These are phyloP conservation scores for Paramecium sexaurelia DNA, from an alignment of 73 alveolate genomes.

Conservation along the genomic window DNA sequence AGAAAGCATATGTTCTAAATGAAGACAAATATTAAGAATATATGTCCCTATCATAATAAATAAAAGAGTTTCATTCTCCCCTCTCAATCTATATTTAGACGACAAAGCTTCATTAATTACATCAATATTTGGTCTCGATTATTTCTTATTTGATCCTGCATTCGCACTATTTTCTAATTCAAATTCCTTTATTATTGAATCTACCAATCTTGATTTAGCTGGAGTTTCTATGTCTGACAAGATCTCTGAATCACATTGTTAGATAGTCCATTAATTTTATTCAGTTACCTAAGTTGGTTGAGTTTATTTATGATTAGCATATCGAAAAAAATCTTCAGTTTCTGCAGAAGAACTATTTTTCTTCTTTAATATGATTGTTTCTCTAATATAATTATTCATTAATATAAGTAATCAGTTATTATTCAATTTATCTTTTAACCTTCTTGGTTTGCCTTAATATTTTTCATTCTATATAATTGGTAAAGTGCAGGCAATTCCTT, in stretches of 20 bases:
- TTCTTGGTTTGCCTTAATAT: background rate
- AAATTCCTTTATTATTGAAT: background rate
- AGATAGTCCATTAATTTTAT: background rate
- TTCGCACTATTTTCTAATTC: constrained; percentile 8
- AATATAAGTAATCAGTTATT: background rate
- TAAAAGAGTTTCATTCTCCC: background rate
- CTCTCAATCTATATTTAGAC: background rate
- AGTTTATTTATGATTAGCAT: background rate
- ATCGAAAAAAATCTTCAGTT: background rate
- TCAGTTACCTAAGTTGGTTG: constrained; percentile 4
- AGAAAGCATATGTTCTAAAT: background rate
- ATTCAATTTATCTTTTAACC: background rate
- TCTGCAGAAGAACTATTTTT: constrained; percentile 5
- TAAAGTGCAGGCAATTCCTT: background rate
- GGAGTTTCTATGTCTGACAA: constrained; percentile 28
- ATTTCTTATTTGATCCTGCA: background rate
- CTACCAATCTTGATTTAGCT: constrained; percentile 5
- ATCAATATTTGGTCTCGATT: background rate
- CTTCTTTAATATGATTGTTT: background rate
- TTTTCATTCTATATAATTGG: background rate
- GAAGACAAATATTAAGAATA: background rate
- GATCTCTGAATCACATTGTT: constrained; percentile 9
- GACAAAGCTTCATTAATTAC: constrained; percentile 5
- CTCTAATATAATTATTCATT: constrained; percentile 8
- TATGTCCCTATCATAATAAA: background rate